Evolutionary conservation across 306 rosid species (phyloP).

Genomic region (Oemleria cerasiformis): DNA sequence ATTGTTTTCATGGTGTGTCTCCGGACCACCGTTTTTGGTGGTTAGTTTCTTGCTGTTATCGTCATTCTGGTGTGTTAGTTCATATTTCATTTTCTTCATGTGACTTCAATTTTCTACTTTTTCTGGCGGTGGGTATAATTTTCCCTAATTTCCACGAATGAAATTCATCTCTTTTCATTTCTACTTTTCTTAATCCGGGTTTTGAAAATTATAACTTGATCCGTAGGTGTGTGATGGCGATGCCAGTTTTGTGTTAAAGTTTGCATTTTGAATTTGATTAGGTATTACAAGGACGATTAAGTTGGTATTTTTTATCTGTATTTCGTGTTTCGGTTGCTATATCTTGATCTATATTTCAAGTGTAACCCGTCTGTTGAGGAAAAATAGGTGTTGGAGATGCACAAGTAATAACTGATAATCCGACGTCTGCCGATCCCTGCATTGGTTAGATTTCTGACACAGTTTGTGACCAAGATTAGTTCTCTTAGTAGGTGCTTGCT

Average conservation of each 20-base stretch:
- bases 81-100: neutral
- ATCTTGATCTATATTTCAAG: neutral
- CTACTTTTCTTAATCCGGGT: constrained; percentile 7
- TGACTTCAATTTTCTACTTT: neutral
- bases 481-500: neutral
- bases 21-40: constrained; percentile 22
- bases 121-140: constrained; percentile 17
- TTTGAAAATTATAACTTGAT: constrained; percentile 10
- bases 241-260: neutral
- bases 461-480: neutral
- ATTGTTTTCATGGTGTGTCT: constrained; percentile 16
- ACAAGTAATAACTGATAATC: neutral
- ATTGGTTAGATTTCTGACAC: neutral
- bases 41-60: constrained; percentile 17
- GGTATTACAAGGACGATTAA: constrained; percentile 10
- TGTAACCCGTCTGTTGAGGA: neutral
- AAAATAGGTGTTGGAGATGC: neutral
- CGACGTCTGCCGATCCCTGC: neutral
- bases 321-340: neutral
- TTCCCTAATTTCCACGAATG: neutral
- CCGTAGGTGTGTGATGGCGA: neutral
- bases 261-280: constrained; percentile 7
- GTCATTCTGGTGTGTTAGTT: constrained; percentile 7
- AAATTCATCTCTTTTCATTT: neutral
- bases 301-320: constrained; percentile 8